These are phyloP conservation scores for Talaromyces sp. DNA, from an alignment of 2,329 filamentous ascomycete genomes.

Conservation along the genomic window DNA sequence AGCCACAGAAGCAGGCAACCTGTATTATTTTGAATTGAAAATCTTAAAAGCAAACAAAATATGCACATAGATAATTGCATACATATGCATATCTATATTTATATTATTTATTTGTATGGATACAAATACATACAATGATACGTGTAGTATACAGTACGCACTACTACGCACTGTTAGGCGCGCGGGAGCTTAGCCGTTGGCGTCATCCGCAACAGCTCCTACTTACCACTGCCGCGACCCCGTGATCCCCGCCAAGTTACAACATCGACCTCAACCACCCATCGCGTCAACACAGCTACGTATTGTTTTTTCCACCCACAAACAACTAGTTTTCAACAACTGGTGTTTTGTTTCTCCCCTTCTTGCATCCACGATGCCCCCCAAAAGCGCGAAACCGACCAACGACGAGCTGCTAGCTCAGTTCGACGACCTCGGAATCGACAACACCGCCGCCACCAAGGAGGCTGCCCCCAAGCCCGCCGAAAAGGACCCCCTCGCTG, in stretches of 20 bases:
- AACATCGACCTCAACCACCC: too few relatives aligned
- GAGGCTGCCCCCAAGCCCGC: constrained; percentile 13
- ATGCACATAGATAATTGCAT: too few relatives aligned
- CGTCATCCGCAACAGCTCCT: background rate
- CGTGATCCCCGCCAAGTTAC: background rate
- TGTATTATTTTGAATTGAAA: too few relatives aligned
- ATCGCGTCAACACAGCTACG: background rate
- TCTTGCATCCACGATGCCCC: constrained; percentile 22
- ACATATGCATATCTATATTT: too few relatives aligned
- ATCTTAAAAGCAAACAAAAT: too few relatives aligned
- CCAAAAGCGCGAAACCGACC: constrained; percentile 36
- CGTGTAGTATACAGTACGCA: too few relatives aligned
- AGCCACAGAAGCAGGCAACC: too few relatives aligned
- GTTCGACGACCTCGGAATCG: constrained; percentile 43
- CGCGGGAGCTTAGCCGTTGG: background rate
- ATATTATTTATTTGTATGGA: too few relatives aligned
- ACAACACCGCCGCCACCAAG: constrained; percentile 17
- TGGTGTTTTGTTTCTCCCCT: background rate
- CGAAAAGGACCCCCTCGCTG: constrained; percentile 74
- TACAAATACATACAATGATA: background rate
- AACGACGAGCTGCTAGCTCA: constrained; percentile 48
- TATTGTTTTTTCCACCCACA: background rate
- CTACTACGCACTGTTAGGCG: background rate
- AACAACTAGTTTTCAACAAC: background rate
- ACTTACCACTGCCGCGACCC: background rate